Conservation (phyloP, 1,284 basidiomycete genomes). For the Agroathelia rolfsii region DNA sequence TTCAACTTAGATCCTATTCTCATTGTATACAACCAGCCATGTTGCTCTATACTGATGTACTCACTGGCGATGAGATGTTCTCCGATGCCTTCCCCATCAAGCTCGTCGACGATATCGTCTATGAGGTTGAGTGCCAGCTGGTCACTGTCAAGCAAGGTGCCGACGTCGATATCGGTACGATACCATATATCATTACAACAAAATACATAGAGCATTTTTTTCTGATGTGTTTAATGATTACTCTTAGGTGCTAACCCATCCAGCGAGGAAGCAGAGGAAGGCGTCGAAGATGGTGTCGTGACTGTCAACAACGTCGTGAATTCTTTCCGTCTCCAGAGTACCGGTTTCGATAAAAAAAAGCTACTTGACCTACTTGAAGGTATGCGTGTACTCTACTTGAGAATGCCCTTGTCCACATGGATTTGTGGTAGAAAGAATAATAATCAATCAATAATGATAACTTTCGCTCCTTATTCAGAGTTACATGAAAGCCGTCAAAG, state of each 20-base stretch:
- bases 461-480: conserved; percentile 29
- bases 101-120: conserved; percentile 75
- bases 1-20: too few relatives aligned
- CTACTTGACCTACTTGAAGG: conserved; percentile 85
- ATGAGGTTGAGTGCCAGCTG: conserved; percentile 80
- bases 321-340: conserved; percentile 85
- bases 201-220: neutral
- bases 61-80: conserved; percentile 89
- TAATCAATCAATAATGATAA: neutral
- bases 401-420: conserved; percentile 2
- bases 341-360: conserved; percentile 89
- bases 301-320: conserved; percentile 89
- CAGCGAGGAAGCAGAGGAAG: conserved; percentile 81
- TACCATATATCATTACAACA: too few relatives aligned
- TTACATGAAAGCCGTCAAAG: conserved; percentile 81
- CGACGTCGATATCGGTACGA: conserved; percentile 85
- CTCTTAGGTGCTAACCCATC: conserved; percentile 80
- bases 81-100: conserved; percentile 93
- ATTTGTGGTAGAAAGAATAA: conserved; percentile 37
- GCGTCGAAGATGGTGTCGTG: conserved; percentile 67
- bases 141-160: conserved; percentile 72
- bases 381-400: conserved; percentile 16
- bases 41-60: conserved; percentile 71
- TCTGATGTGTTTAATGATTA: conserved; percentile 5
- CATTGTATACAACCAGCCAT: too few relatives aligned